These are phyloP conservation scores for Kluyveromyces aestuarii DNA, from an alignment of 805 yeast genomes.

Conservation along the genomic window DNA sequence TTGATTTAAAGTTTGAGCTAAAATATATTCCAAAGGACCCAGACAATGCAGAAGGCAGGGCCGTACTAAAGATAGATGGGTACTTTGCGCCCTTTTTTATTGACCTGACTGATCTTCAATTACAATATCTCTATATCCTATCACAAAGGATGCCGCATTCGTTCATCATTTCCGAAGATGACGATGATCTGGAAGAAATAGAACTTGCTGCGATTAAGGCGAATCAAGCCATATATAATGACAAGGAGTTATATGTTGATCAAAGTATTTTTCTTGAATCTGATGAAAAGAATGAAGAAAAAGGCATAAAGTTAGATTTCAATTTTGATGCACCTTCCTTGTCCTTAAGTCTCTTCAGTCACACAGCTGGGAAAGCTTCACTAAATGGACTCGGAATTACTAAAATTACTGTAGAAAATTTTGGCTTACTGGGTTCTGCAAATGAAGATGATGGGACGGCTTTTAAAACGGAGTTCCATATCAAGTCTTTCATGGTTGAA, in stretches of 20 bases:
- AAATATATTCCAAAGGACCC: slow-evolving; percentile 37
- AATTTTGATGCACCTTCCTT: slow-evolving; percentile 53
- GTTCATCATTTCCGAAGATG: slow-evolving; percentile 37
- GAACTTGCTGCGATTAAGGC: slow-evolving; percentile 60
- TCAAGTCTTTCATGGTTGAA: slow-evolving; percentile 65
- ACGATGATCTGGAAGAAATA: slow-evolving; percentile 39
- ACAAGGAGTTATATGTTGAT: slow-evolving; percentile 13
- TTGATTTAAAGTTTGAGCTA: slow-evolving; percentile 54
- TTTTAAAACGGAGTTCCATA: slow-evolving; percentile 49
- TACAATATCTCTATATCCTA: slow-evolving; percentile 46
- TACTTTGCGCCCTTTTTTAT: slow-evolving; percentile 53
- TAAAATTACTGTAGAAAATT: slow-evolving; percentile 48
- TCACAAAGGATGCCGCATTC: slow-evolving; percentile 47
- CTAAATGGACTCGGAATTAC: slow-evolving; percentile 41
- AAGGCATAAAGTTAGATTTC: slow-evolving; percentile 31
- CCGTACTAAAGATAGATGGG: slow-evolving; percentile 42
- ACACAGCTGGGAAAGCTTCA: slow-evolving; percentile 32
- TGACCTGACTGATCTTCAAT: slow-evolving; percentile 65
- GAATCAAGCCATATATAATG: slow-evolving; percentile 36
- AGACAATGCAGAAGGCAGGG: slow-evolving; percentile 12
- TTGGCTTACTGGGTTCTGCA: slow-evolving; percentile 43
- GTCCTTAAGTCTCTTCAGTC: slow-evolving; percentile 51
- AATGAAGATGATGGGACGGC: slow-evolving; percentile 38
- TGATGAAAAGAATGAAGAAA: background rate
- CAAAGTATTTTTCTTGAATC: slow-evolving; percentile 5